Conservation (phyloP, 805 yeast species). For the Candida bentonensis region DNA sequence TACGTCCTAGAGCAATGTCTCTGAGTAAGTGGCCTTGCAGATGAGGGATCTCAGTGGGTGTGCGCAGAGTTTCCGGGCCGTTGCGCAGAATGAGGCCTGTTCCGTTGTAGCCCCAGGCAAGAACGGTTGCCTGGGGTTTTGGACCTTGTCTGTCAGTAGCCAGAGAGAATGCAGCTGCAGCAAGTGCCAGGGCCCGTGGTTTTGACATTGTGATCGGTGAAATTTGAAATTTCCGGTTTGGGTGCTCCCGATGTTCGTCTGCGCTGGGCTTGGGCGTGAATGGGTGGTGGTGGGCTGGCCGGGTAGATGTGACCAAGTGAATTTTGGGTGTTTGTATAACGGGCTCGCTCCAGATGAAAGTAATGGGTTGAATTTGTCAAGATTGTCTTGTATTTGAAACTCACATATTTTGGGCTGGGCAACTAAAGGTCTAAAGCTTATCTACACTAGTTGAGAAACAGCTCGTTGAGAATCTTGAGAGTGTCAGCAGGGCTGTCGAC, state of each 20-base stretch:
- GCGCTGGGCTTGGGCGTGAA: no score
- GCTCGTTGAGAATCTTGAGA: constrained; percentile 65
- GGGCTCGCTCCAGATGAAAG: no score
- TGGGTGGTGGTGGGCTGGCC: no score
- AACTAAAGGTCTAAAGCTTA: no score
- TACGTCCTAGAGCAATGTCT: constrained; percentile 39
- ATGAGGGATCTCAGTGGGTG: constrained; percentile 46
- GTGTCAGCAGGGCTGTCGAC: constrained; percentile 82
- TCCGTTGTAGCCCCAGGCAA: constrained; percentile 47
- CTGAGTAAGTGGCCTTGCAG: constrained; percentile 50
- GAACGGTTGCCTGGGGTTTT: constrained; percentile 22
- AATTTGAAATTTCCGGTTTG: no score
- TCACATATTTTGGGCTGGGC: no score
- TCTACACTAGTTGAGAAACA: constrained; percentile 36
- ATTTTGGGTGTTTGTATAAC: no score
- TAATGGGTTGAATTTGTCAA: no score
- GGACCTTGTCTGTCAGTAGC: not conserved
- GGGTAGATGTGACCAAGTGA: no score
- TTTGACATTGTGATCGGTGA: not conserved
- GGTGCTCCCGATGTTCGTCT: no score
- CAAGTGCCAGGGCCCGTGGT: not conserved
- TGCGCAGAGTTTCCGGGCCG: constrained; percentile 23
- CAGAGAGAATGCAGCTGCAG: not conserved
- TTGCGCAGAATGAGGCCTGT: constrained; percentile 22
- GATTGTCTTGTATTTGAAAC: no score